Evolutionary conservation across 2,329 filamentous ascomycete genomes (phyloP).

Genomic region (Pezicula neosporulosa): DNA sequence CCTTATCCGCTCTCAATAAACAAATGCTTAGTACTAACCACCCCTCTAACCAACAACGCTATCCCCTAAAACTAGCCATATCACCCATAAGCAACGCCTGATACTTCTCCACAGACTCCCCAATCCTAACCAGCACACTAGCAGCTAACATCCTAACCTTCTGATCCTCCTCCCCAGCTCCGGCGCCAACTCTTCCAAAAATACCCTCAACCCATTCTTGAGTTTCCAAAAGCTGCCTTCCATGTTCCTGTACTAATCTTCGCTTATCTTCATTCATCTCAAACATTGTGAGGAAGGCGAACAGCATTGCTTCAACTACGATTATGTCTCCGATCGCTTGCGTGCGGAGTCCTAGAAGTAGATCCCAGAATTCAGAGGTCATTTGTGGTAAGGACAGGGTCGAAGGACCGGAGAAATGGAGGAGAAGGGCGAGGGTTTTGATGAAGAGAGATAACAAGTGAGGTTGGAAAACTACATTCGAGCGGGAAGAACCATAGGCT

Average conservation of each 20-base stretch:
- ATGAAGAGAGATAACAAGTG: constrained; percentile 76
- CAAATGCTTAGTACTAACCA: too few relatives aligned
- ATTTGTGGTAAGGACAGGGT: constrained; percentile 74
- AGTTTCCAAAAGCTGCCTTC: constrained; percentile 77
- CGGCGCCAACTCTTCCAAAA: constrained; percentile 51
- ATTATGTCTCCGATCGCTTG: constrained; percentile 56
- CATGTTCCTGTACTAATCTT: constrained; percentile 69
- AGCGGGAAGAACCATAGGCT: constrained; percentile 43
- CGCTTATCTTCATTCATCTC: constrained; percentile 77
- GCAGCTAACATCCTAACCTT: constrained; percentile 76
- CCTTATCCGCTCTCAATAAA: too few relatives aligned
- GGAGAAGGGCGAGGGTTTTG: constrained; percentile 78
- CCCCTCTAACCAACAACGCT: neutral
- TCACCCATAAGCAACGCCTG: constrained; percentile 75
- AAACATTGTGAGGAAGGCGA: constrained; percentile 74
- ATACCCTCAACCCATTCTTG: constrained; percentile 80
- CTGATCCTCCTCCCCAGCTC: constrained; percentile 64
- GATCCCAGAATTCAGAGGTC: constrained; percentile 78
- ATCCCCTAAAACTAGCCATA: constrained; percentile 38
- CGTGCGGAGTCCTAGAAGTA: constrained; percentile 71
- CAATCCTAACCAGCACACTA: constrained; percentile 71
- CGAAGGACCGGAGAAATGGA: constrained; percentile 80
- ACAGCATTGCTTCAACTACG: constrained; percentile 72
- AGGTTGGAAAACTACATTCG: constrained; percentile 67
- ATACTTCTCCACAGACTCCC: constrained; percentile 80